A percentile compares a stretch with the other conserved stretches of the same genome.
Evolutionary conservation across 176 grass and related monocot species (phyloP).

Genomic region (Puccinellia tenuiflora): DNA sequence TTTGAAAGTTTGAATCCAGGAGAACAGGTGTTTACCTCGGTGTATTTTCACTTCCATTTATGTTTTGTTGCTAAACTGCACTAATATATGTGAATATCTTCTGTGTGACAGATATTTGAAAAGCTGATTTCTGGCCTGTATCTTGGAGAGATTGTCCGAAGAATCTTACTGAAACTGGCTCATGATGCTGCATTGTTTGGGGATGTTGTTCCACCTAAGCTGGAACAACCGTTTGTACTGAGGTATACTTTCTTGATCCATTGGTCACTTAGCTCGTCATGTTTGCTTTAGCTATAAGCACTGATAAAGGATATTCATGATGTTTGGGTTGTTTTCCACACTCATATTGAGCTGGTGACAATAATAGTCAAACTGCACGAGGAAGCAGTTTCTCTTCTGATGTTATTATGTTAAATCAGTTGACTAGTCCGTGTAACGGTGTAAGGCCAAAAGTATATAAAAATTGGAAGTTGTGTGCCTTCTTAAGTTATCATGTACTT

Average conservation of each 20-base stretch:
- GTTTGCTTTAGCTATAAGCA: not conserved
- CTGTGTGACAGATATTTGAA: constrained; percentile 67
- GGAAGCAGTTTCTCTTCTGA: not conserved
- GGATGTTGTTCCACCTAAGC: constrained; percentile 69
- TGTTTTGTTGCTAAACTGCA: not conserved
- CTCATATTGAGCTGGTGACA: not conserved
- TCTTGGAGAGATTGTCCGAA: constrained; percentile 82
- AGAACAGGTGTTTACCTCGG: constrained; percentile 48
- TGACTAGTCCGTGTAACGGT: constrained; percentile 1
- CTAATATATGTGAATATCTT: not conserved
- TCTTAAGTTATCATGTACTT: constrained; percentile 19
- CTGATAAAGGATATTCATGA: not conserved
- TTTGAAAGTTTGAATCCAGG: constrained; percentile 85
- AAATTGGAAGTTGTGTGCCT: not conserved
- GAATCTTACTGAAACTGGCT: constrained; percentile 74
- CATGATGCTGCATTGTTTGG: constrained; percentile 75
- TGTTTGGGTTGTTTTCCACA: not conserved
- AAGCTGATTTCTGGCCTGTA: constrained; percentile 97
- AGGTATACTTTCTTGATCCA: constrained; percentile 44
- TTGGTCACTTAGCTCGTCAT: not conserved
- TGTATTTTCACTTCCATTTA: not conserved
- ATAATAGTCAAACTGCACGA: not conserved
- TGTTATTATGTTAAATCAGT: constrained; percentile 10
- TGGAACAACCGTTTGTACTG: constrained; percentile 68
- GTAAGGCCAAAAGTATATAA: not conserved